Evolutionary conservation across 345 rosid species (phyloP), one percentile per base, ranked within the genome.

Genomic region (Ceriops zippeliana): DNA sequence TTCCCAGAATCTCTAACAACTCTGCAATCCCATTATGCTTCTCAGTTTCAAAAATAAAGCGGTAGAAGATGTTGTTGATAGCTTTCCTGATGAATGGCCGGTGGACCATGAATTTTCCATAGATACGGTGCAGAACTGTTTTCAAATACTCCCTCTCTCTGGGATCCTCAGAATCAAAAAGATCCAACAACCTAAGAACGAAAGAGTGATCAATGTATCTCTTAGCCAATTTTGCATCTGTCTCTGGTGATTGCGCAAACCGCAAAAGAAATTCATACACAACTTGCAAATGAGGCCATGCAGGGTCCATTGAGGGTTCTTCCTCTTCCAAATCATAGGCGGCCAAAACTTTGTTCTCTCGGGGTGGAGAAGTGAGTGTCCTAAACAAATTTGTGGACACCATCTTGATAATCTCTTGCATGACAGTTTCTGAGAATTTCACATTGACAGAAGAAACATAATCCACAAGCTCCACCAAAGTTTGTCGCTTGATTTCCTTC

Each of bases 71-170:
- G 70, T 87, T 76, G 82, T 90, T 90, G 71, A 89, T 90, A 6
- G 97, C 79, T 78, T 90, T 90, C 79, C 97, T 78, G 72, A 90
- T 90, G 70, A 76, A 90, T 1, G 97, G 97, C 15, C 96, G 83
- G 77, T 90, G 96, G 80, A 88, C 96, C 96, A 90, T 90, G 74
- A 90, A 90, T 79, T 90, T 90, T 70, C 95, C 97, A 38, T 90
- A 90, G 24, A 87, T 84, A 1, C 97, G 92, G 51, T 91, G 97
- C 24, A 91, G 75, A 63, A 89, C 86, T 0, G 92, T 91, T 76
- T 89, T 91, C 61, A 90, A 69, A 75, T 86, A 88, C 34, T 90
- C 97, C 64, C 97, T 85, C 81, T 90, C 96, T 66, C 96, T 75
- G 17, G 87, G 93, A 71, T 90, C 96, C 70, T 90, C 91, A 0